Base-by-base conservation (phyloP, 352 stramenopile genomes). In the Pythium coloratum region DNA sequence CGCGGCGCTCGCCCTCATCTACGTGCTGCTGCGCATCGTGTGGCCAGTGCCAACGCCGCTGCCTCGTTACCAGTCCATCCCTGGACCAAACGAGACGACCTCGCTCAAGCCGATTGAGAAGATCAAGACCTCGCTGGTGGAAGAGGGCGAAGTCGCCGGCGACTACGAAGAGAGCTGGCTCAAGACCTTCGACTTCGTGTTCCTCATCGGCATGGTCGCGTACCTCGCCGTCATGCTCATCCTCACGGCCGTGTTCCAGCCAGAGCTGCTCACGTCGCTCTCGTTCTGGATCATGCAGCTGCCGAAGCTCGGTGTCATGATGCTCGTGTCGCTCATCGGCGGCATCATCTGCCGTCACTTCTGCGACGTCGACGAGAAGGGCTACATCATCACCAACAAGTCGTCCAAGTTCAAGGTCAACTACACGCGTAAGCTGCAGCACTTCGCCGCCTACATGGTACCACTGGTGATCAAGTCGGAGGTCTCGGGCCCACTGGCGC, bases 401-500 rank as follows among this genome's bases (percentile, higher is more conserved):
- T 73, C 67, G 55, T 95, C 87, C 9, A 78, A 76, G 32, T 95
- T 95, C 70, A 95, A 95, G 62, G 87, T 95, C 59, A 95, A 95
- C 67, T 95, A 95, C 73, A 95, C 87, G 51, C 78, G 87, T 20
- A 95, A 95, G 62, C 74, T 95, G 42, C 82, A 91, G 70, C 72
- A 91, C 38, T 76, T 93, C 53, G 87, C 87, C 0, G 87, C 84
- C 0, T 95, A 95, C 56, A 74, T 95, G 46, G 81, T 95, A 66
- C 87, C 87, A 54, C 60, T 95, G 42, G 72, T 93, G 12, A 81
- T 93, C 50, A 89, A 90, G 54, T 80, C 84, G 2, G 76, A 92
- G 28, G 73, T 82, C 1, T 36, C 64, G 24, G 84, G 86, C 1
- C 73, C 84, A 0, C 62, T 95, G 13, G 79, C 81, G 13, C 74